These are phyloP conservation scores for Fusarium bulbicola DNA, from an alignment of 2,329 filamentous ascomycete genomes.

Conservation along the genomic window DNA sequence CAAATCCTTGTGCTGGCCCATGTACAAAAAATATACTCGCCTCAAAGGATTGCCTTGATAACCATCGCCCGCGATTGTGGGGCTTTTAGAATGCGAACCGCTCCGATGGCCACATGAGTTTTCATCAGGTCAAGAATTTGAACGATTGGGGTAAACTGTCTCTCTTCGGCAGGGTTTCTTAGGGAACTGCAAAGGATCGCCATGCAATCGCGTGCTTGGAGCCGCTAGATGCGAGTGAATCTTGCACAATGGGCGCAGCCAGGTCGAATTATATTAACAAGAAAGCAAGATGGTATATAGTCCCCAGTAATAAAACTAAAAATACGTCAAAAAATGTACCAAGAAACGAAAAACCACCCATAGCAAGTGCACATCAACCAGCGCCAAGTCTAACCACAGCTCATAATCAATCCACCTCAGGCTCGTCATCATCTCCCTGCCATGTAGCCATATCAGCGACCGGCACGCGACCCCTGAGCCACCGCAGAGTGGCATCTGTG, in stretches of 20 bases:
- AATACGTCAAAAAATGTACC: slow-evolving; percentile 18
- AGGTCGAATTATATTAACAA: not conserved
- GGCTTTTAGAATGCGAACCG: not conserved
- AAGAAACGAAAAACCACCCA: slow-evolving; percentile 19
- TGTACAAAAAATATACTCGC: not conserved
- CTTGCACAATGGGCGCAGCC: not conserved
- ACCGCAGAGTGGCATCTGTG: slow-evolving; percentile 83
- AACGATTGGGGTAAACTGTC: not conserved
- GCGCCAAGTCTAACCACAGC: not conserved
- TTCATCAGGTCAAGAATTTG: not conserved
- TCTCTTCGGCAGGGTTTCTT: not conserved
- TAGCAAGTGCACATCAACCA: not conserved
- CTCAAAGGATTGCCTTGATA: not conserved
- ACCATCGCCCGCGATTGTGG: not conserved
- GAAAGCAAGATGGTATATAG: slow-evolving; percentile 28
- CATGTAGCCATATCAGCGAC: slow-evolving; percentile 66
- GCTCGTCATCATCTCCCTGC: slow-evolving; percentile 57
- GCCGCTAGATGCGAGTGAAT: not conserved
- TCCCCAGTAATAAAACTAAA: slow-evolving; percentile 25
- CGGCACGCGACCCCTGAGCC: slow-evolving; percentile 81
- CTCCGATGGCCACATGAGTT: not conserved
- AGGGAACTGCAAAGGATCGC: not conserved
- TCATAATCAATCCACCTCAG: slow-evolving; percentile 36
- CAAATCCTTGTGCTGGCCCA: not conserved
- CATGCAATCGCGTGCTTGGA: not conserved